Base-by-base conservation (phyloP, 495 filamentous ascomycete genomes). In the Aspergillus saccharolyticus region DNA sequence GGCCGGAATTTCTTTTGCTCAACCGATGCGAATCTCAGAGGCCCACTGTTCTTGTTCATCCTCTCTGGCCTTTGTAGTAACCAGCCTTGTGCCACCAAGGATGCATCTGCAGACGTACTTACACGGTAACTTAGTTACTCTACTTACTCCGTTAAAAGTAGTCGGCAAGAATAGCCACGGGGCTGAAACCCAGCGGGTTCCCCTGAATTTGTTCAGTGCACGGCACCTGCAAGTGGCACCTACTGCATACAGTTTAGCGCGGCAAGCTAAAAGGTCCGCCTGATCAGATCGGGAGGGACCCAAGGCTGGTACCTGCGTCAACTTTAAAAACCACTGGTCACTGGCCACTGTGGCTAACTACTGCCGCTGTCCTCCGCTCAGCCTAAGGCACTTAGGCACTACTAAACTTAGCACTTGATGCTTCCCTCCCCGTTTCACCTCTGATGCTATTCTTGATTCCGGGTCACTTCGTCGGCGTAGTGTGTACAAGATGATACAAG, bases 241-340 rank as follows among this genome's bases (percentile, higher is more conserved):
- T 30, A 30, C 25, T 30, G 25, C 4, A 30, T n/a, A 10, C 25
- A 39, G 33, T 39, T 30, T 39, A 39, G 33, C 33, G 33, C 12
- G 33, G 4, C 33, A 12, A 39, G 25, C 33, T 39, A 39, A 39
- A 56, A 48, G 33, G 19, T 24, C 54, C 54, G 44, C 44, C 28
- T 48, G 44, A 49, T 42, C 48, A 46, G 49, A 19, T 39, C 33
- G 33, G 12, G 25, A 12, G 33, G 33, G 33, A 15, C 54, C 45
- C 44, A 45, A 19, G 48, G 24, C 55, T 52, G 56, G 56, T 58
- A 58, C 56, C 56, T 58, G 56, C 56, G 51, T 58, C 45, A 39
- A 39, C 12, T 12, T 28, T 4, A 28, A 28, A 28, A 28, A 3
- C 25, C 25, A 3, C 25, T 9, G 25, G 25, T 28, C 25, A 39